phyloP scores from a whole-genome alignment of 805 yeast species.

The Pichia membranifaciens region DNA sequence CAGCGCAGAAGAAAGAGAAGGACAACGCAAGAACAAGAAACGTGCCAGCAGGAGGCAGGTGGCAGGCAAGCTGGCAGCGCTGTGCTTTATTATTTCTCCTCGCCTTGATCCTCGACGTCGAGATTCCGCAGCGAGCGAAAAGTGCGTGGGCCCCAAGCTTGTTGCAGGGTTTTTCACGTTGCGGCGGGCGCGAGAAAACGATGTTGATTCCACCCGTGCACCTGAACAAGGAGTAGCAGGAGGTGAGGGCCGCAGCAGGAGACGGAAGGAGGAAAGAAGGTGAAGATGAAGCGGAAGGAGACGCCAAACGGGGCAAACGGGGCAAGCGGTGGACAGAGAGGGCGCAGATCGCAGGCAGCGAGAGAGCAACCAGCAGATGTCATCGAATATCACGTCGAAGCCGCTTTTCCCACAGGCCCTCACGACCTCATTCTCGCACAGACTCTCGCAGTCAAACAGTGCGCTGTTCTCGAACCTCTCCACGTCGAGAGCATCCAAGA shows the following conservation, averaged over 20 bases:
- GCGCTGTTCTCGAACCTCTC: conserved; percentile 68
- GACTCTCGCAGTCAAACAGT: conserved; percentile 69
- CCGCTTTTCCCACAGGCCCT: conserved; percentile 67
- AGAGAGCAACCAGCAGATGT: neutral
- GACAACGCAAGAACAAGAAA: neutral
- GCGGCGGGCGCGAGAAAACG: neutral
- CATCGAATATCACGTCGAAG: conserved; percentile 10
- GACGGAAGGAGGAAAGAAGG: too few relatives aligned
- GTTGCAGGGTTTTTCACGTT: neutral
- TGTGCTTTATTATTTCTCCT: neutral
- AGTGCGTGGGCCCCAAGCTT: neutral
- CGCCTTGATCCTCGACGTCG: neutral
- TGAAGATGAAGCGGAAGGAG: too few relatives aligned
- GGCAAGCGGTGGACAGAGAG: too few relatives aligned
- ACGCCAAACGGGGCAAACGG: neutral
- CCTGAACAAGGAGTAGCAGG: too few relatives aligned
- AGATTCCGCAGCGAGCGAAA: neutral
- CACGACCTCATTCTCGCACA: conserved; percentile 64
- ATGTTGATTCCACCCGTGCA: conserved; percentile 12
- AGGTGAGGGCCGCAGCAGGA: too few relatives aligned
- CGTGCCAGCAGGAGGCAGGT: neutral
- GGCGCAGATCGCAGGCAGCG: too few relatives aligned
- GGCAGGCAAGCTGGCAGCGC: neutral
- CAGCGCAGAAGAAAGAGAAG: neutral
- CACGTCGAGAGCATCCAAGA: conserved; percentile 70